phyloP scores from a whole-genome alignment of 331 rosid genomes.

The Prunus yedoensis region DNA sequence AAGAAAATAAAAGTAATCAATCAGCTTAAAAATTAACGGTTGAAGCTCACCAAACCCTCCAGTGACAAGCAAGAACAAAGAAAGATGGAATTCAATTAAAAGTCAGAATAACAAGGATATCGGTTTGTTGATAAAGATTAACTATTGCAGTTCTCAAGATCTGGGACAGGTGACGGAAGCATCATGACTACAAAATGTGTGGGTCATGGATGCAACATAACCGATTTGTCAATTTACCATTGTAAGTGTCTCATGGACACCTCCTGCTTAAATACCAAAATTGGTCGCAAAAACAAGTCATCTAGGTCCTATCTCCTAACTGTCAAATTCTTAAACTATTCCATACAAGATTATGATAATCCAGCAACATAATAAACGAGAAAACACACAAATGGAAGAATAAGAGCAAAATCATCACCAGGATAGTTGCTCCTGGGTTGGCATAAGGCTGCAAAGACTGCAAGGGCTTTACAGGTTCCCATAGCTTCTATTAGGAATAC shows the following conservation, averaged over 20 bases:
- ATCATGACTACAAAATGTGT: conserved; percentile 1
- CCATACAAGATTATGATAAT: neutral
- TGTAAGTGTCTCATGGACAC: neutral
- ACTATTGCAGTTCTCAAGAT: neutral
- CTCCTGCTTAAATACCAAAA: neutral
- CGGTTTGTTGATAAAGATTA: neutral
- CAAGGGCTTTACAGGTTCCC: conserved; percentile 69
- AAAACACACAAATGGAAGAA: neutral
- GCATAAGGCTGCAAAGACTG: conserved; percentile 70
- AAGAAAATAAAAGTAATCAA: conserved; percentile 22
- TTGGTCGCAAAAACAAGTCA: neutral
- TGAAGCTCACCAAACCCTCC: conserved; percentile 20
- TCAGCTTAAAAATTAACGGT: conserved; percentile 17
- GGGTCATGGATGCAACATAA: neutral
- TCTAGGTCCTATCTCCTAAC: neutral
- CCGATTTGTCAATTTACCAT: neutral
- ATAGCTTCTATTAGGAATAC: conserved; percentile 55
- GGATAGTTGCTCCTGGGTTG: conserved; percentile 62
- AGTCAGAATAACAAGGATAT: neutral
- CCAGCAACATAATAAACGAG: neutral
- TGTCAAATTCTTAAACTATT: neutral
- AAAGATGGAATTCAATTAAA: neutral
- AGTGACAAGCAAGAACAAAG: conserved; percentile 28
- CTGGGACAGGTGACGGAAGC: conserved; percentile 3
- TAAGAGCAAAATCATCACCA: conserved; percentile 36